Base-by-base conservation (phyloP, 169 alveolate genomes). In the Plasmodium vivax region DNA sequence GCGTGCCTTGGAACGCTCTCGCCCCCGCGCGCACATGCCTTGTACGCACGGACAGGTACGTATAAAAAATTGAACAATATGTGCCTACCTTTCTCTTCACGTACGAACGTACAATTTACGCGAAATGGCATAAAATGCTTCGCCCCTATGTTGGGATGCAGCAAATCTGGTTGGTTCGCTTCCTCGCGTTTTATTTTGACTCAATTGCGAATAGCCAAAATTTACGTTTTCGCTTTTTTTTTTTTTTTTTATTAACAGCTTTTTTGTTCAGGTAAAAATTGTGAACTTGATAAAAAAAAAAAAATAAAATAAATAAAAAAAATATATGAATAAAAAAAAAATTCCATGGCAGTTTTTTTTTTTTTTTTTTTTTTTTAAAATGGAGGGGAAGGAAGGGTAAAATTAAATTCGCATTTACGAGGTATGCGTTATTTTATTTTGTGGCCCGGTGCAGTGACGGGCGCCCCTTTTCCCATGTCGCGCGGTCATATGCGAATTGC, bases 141-240 rank as follows among this genome's bases (percentile, higher is more conserved):
- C 62, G 27, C 62, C 23, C 23, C 62, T 12, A 47, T 12, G 58
- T 51, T 51, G 23, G 58, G 62, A 51, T 51, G 62, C n/a, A 51
- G 62, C n/a, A 51, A 51, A 51, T 6, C 10, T 51, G 9, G 23
- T 51, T 51, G 9, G 62, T 51, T 51, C 62, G 62, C 23, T 51
- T 51, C 62, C 5, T 51, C 62, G 62, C 27, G 62, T 3, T n/a
- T 82, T 82, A 12, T 83, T 83, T 62, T 83, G 62, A 68, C 74
- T 83, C 51, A 36, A 68, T 62, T 58, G 41, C n/a, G 34, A 32
- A 83, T 62, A 10, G 92, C 71, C 92, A 83, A 83, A 32, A 83
- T 16, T 83, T 36, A n/a, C 32, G 45, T 34, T 58, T 83, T 36
- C 30, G 62, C 23, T 51, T 51, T 51, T 51, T 12, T 51, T 45